A percentile compares a stretch with the other conserved stretches of the same genome.
phyloP scores from a whole-genome alignment of 345 rosid species.

The Salix brachista region DNA sequence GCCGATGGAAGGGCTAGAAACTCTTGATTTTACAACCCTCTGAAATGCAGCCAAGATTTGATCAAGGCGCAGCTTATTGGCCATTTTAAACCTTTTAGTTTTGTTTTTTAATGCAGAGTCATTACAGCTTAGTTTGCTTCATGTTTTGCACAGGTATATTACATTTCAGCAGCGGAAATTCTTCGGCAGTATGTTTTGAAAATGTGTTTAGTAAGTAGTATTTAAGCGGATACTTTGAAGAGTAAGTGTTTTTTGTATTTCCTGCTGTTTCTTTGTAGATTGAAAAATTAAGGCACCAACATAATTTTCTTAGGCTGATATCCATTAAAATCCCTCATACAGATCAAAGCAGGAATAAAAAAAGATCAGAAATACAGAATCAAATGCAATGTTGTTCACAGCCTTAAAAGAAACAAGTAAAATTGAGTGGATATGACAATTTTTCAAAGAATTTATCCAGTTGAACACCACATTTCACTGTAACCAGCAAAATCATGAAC shows the following conservation, averaged over 20 bases:
- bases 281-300: neutral
- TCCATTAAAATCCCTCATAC: no score
- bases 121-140: no score
- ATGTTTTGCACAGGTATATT: no score
- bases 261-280: neutral
- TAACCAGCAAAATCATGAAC: neutral
- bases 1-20: no score
- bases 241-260: neutral
- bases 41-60: no score
- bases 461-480: neutral
- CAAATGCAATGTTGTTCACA: neutral
- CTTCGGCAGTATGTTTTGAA: no score
- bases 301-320: neutral
- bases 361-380: neutral
- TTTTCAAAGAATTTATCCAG: neutral
- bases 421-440: neutral
- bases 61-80: neutral
- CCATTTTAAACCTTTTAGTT: neutral
- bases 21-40: no score
- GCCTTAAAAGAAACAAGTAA: neutral
- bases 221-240: neutral
- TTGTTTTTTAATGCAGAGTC: no score
- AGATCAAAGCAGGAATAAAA: neutral
- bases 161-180: no score
- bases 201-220: no score